Percentiles rank a stretch among this genome's conserved stretches.
Evolutionary conservation across 805 yeast genomes (phyloP).

Genomic region (Kazachstania psychrophila): DNA sequence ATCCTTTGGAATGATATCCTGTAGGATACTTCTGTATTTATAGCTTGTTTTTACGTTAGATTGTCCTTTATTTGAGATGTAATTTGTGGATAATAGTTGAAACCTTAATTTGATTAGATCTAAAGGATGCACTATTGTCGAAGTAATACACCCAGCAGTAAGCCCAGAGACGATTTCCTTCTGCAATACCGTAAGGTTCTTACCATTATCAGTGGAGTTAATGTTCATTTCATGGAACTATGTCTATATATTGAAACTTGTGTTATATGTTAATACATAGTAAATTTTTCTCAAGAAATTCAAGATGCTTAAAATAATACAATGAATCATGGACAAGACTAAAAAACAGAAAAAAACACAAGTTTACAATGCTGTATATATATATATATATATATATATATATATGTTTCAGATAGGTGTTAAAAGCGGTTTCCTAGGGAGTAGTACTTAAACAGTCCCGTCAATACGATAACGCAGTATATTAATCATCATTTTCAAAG

Average conservation of each 20-base stretch:
- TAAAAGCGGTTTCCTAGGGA: slow-evolving; percentile 11
- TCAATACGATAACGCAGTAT: slow-evolving; percentile 33
- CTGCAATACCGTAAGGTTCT: too few species aligned
- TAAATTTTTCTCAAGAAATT: too few species aligned
- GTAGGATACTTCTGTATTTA: background rate
- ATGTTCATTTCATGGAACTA: too few species aligned
- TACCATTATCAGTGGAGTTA: too few species aligned
- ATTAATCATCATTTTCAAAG: slow-evolving; percentile 12
- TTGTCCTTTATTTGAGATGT: background rate
- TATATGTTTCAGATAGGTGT: slow-evolving; percentile 6
- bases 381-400: background rate
- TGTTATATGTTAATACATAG: too few species aligned
- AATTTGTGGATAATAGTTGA: slow-evolving; percentile 44
- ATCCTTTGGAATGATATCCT: background rate
- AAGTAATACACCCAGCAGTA: slow-evolving; percentile 72
- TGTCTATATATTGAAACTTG: too few species aligned
- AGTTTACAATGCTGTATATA: too few species aligned
- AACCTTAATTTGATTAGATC: slow-evolving; percentile 78
- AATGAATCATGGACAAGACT: too few species aligned
- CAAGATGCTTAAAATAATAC: too few species aligned
- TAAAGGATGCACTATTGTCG: slow-evolving; percentile 77
- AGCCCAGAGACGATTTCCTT: slow-evolving; percentile 64
- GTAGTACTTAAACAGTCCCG: slow-evolving; percentile 11
- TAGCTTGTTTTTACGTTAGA: background rate
- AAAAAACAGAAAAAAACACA: too few species aligned